phyloP scores from a whole-genome alignment of 805 yeast species.

The Candida golubevii region DNA sequence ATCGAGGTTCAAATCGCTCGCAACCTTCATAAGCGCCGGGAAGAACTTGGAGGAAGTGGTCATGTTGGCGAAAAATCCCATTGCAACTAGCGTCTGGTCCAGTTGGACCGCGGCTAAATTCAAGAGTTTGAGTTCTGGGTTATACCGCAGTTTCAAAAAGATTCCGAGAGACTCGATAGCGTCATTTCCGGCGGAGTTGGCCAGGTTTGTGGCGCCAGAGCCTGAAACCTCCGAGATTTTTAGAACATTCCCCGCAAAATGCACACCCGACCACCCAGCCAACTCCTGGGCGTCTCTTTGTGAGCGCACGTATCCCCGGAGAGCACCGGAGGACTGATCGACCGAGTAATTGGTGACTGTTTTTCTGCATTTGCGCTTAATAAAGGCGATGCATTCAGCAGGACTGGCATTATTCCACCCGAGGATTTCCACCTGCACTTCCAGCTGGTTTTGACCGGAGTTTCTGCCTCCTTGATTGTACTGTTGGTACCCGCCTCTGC shows the following conservation, averaged over 20 bases:
- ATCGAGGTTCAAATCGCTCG: slow-evolving; percentile 48
- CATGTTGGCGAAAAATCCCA: slow-evolving; percentile 61
- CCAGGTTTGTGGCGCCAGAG: slow-evolving; percentile 5
- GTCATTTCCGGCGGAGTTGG: slow-evolving; percentile 17
- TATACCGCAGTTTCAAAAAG: slow-evolving; percentile 65
- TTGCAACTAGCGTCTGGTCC: slow-evolving; percentile 55
- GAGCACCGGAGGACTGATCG: slow-evolving; percentile 44
- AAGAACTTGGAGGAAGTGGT: slow-evolving; percentile 76
- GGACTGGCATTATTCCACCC: slow-evolving; percentile 82
- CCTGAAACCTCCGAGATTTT: slow-evolving; percentile 40
- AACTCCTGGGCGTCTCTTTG: slow-evolving; percentile 56
- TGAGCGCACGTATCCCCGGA: slow-evolving; percentile 56
- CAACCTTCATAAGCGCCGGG: slow-evolving; percentile 83
- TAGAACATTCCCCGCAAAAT: slow-evolving; percentile 72
- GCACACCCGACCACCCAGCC: slow-evolving; percentile 64
- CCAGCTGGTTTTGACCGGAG: neutral
- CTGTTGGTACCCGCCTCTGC: slow-evolving; percentile 15
- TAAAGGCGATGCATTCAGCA: slow-evolving; percentile 63
- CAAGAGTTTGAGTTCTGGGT: slow-evolving; percentile 58
- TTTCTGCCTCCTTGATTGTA: too few relatives aligned
- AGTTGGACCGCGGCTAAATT: slow-evolving; percentile 61
- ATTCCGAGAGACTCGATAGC: slow-evolving; percentile 61
- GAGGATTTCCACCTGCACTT: slow-evolving; percentile 13
- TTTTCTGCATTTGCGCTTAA: slow-evolving; percentile 62
- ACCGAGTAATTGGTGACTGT: slow-evolving; percentile 49